Base-by-base conservation (phyloP, 2,329 filamentous ascomycete genomes). In the Aspergillus pseudoviridinutans region DNA sequence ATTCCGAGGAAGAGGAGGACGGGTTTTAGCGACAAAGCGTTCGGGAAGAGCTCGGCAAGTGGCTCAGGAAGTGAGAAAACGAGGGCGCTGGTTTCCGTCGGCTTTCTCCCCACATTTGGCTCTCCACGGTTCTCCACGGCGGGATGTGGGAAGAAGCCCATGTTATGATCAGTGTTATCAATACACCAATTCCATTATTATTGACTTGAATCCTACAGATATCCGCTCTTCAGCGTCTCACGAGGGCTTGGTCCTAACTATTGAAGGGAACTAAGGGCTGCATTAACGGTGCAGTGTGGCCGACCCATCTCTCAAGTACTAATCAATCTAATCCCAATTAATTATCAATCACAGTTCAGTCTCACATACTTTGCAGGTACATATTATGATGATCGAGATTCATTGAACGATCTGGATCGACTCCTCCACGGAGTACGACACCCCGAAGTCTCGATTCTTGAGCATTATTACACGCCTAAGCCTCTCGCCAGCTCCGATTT, bases 1-100 rank as follows among this genome's bases (percentile, higher is more conserved):
- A 64, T 65, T 51, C 58, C 58, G 60, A 62, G 57, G 55, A 51
- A 59, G 53, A 46, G 14, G 46, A 8, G 54, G 44, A 56, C 56
- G 56, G 61, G 59, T 61, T 53, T 53, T 57, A 22, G 10, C 10
- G 7, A 24, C 55, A 28, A 25, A 42, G 38, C 27, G 54, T 64
- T 59, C 59, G 62, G 59, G 62, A 58, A 50, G 60, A 59, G 55
- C 47, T 61, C 62, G 62, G 64, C 62, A 65, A 61, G 58, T 61
- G 60, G 54, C 49, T 53, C 47, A 47, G 20, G 20, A 47, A 27
- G 44, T 47, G 24, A 27, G 25, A 10, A 32, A 42, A 51, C 14
- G n/a, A 44, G 22, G n/a, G 22, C 25, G 25, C 27, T 35, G 27
- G 6, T 25, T 25, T 49, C 50, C 51, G 54, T 54, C 51, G 51